Evolutionary conservation across 2,329 filamentous ascomycete species (phyloP), one percentile per base, ranked within the genome.

Genomic region (Ceratocystis cacaofunesta): DNA sequence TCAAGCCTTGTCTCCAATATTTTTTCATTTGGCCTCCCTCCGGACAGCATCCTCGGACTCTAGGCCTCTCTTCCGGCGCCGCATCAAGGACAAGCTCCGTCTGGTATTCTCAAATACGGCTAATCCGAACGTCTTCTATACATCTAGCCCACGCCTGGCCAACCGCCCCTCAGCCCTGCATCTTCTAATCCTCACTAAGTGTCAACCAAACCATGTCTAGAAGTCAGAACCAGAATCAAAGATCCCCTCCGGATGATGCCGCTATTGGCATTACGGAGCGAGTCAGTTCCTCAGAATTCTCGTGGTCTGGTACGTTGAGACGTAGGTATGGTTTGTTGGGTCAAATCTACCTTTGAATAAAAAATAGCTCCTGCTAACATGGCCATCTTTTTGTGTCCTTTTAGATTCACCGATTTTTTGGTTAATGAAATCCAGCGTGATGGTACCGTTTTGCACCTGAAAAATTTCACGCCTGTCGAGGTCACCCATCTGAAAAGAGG

Each of bases 361-460:
- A 22, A 25, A 25, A 12, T 3, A 52, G 22, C 12, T 22, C 2
- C 15, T 52, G 48, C 48, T 52, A 52, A 52, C 48, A 19, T 15
- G 19, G 32, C 57, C 22, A 48, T 30, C 6, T 57, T 57, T n/a
- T 43, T 32, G 10, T 52, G 30, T 19, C 60, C 22, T 43, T 61
- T 22, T 62, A 84, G 90, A 69, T 96, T 92, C 74, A 92, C 91
- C 3, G 92, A 96, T 74, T 96, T 96, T 71, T 79, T 94, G 70
- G 92, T 96, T 70, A 92, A 95, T 72, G 92, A 96, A 75, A 92
- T 96, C 68, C 78, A 82, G 22, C 85, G 86, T 36, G 83, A 87
- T 71, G 91, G 91, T 17, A 76, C 85, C 64, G 89, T 95, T 15
- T 74, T 94, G 63, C 90, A 92, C 74, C 78, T 96, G 61, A 79